A percentile compares a stretch with the other conserved stretches of the same genome.
phyloP scores from a whole-genome alignment of 2,329 filamentous ascomycete species.

The Microcyclospora tardicrescens region DNA sequence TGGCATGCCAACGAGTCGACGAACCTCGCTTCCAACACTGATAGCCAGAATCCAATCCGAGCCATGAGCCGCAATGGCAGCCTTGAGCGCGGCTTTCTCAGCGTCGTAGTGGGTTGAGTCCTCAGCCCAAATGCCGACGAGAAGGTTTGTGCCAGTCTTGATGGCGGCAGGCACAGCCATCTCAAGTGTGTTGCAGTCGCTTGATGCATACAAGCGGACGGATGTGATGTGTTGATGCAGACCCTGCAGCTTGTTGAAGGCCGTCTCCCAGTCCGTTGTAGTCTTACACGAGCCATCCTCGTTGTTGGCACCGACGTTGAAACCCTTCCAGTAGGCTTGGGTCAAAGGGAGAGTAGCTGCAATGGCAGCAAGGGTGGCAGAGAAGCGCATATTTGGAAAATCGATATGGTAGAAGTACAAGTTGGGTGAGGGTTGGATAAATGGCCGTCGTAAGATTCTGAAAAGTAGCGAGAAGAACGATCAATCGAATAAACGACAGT shows the following conservation, averaged over 20 bases:
- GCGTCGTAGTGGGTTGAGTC: constrained; percentile 39
- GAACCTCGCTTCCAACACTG: constrained; percentile 49
- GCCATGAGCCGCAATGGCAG: constrained; percentile 43
- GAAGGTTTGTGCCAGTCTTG: constrained; percentile 45
- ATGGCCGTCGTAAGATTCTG: too few species aligned
- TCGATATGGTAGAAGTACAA: constrained; percentile 4
- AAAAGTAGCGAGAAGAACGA: too few species aligned
- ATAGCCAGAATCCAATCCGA: constrained; percentile 49
- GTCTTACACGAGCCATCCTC: constrained; percentile 28
- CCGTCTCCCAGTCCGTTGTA: constrained; percentile 23
- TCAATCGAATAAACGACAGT: too few species aligned
- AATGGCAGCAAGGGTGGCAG: constrained; percentile 18
- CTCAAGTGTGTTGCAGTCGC: constrained; percentile 38
- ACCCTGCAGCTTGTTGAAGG: constrained; percentile 26
- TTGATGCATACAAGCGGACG: constrained; percentile 53
- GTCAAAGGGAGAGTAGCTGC: constrained; percentile 20
- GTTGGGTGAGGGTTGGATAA: too few species aligned
- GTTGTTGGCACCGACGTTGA: constrained; percentile 30
- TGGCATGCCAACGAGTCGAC: neutral
- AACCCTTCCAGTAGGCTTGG: constrained; percentile 29
- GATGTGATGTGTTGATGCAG: constrained; percentile 44
- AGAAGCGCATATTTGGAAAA: constrained; percentile 16
- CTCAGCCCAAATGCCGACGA: constrained; percentile 50
- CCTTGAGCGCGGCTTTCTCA: constrained; percentile 48
- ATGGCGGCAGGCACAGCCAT: constrained; percentile 46